Evolutionary conservation across 2,329 filamentous ascomycete genomes (phyloP), one percentile per base, ranked within the genome.

Genomic region (Diaporthe batatas): DNA sequence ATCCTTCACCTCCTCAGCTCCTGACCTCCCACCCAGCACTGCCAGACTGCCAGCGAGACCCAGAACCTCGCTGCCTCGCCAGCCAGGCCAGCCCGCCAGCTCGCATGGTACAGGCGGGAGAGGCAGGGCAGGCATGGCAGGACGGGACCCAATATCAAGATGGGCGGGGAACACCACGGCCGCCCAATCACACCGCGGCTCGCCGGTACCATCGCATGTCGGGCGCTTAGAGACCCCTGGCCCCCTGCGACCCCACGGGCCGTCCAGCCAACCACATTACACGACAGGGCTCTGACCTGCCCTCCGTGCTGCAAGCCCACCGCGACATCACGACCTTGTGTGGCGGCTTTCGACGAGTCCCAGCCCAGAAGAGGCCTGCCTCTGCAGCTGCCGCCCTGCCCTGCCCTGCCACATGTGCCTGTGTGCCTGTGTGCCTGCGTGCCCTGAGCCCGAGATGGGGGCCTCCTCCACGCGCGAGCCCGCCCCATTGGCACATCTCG

Each of bases 221-320:
- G 62, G 62, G 74, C 74, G 74, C 69, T 72, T 75, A 75, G 57
- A 72, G 49, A 49, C 75, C 77, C 77, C 79, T 75, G 77, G 78
- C 75, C 75, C 76, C 79, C 79, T 81, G 78, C 71, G 69, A 21
- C 53, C 49, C 68, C 39, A 54, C 47, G 16, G 36, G 44, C 72
- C 74, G 51, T 73, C 73, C 74, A 75, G 78, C 85, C 86, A 87
- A 87, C 83, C 84, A 86, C 77, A 77, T 68, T 57, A 62, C 77
- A 57, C 72, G 71, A 74, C 73, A 70, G 72, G 74, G 74, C 67
- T 71, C 72, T 54, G 72, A 76, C 65, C 77, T 77, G 76, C 77
- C 76, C 76, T 73, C 73, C 39, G 64, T 72, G 75, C 78, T 77
- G 77, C 76, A 76, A 64, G 76, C 72, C 76, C 76, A 78, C 75